phyloP scores from a whole-genome alignment of 345 rosid species.

The Camelina neglecta region DNA sequence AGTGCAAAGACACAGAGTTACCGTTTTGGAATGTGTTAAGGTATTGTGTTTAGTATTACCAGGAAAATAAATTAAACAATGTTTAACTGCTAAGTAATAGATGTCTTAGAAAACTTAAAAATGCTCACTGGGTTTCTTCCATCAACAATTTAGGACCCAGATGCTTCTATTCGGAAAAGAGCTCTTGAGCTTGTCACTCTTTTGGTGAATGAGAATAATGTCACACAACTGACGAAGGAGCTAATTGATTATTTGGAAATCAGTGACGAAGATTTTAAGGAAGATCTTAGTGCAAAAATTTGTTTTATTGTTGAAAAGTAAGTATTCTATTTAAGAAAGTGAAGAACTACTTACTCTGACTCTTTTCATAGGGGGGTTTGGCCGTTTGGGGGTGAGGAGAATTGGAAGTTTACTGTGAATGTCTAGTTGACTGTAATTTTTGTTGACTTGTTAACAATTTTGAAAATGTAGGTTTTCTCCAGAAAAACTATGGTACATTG shows the following conservation, averaged over 20 bases:
- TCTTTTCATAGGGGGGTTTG: neutral
- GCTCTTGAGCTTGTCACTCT: constrained; percentile 91
- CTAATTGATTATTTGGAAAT: constrained; percentile 95
- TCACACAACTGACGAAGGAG: constrained; percentile 87
- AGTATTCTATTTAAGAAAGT: constrained; percentile 46
- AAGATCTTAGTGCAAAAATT: constrained; percentile 96
- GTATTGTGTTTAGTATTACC: constrained; percentile 50
- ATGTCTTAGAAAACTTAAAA: constrained; percentile 8
- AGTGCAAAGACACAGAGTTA: constrained; percentile 93
- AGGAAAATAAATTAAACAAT: neutral
- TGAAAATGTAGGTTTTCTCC: constrained; percentile 82
- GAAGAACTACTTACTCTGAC: constrained; percentile 17
- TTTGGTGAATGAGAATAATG: constrained; percentile 90
- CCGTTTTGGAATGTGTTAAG: constrained; percentile 98
- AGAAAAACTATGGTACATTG: constrained; percentile 95
- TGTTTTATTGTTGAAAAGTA: constrained; percentile 97
- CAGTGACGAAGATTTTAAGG: constrained; percentile 95
- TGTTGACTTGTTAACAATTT: constrained; percentile 39
- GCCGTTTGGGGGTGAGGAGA: constrained; percentile 10
- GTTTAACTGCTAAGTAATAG: constrained; percentile 10
- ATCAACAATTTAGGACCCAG: constrained; percentile 73
- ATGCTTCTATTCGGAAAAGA: constrained; percentile 97
- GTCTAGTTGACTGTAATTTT: constrained; percentile 16
- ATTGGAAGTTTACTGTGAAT: constrained; percentile 10
- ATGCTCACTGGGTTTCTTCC: constrained; percentile 44